Evolutionary conservation across 805 yeast species (phyloP).

Genomic region (Hanseniaspora valbyensis): DNA sequence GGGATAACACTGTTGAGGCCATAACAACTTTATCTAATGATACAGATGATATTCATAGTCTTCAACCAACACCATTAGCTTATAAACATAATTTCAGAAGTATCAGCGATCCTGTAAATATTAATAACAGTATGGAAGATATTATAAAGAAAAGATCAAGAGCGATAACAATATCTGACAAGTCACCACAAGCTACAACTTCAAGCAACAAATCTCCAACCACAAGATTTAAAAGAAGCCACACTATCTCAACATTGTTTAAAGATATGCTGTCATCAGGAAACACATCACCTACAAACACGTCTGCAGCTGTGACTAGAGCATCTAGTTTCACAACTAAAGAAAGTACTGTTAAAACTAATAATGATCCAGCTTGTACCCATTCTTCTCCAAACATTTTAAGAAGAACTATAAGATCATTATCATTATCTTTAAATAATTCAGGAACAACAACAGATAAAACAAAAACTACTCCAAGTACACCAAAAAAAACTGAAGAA

Average conservation of each 20-base stretch:
- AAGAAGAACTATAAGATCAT: slow-evolving; percentile 7
- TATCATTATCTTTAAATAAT: background rate
- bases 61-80: background rate
- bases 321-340: too few relatives aligned
- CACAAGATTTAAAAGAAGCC: background rate
- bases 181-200: background rate
- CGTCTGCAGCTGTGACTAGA: background rate
- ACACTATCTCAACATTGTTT: background rate
- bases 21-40: too few relatives aligned
- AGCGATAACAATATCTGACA: background rate
- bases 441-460: background rate
- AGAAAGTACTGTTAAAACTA: too few relatives aligned
- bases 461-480: background rate
- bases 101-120: background rate
- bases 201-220: background rate
- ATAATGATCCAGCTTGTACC: too few relatives aligned
- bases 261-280: background rate
- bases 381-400: slow-evolving; percentile 1
- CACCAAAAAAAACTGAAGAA: background rate
- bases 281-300: background rate
- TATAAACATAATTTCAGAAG: background rate
- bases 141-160: background rate
- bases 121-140: background rate
- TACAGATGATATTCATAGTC: background rate
- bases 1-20: too few relatives aligned